phyloP scores from a whole-genome alignment of 2,329 filamentous ascomycete genomes.

The Fusarium tupiense region DNA sequence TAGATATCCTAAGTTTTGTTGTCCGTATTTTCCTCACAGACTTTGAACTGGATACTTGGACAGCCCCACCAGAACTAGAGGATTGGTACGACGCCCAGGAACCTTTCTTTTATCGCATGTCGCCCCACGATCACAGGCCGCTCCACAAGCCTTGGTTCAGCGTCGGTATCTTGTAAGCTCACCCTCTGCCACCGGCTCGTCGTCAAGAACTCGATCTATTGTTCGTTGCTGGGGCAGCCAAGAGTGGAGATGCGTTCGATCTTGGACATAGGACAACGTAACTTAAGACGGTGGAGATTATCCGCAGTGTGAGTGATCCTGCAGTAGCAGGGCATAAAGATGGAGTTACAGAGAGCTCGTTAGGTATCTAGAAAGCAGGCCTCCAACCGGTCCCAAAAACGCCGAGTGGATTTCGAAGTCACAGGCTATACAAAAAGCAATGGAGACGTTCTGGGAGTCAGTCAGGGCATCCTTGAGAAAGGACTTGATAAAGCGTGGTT shows the following conservation, averaged over 20 bases:
- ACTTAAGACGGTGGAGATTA: conserved; percentile 1
- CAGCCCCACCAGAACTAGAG: background rate
- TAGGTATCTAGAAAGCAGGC: background rate
- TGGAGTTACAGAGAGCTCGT: background rate
- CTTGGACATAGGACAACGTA: background rate
- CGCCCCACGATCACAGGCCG: background rate
- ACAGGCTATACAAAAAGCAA: too few relatives aligned
- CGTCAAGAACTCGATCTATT: background rate
- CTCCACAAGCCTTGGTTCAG: background rate
- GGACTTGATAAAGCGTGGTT: too few relatives aligned
- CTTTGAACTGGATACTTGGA: background rate
- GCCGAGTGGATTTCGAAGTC: too few relatives aligned
- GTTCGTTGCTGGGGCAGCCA: conserved; percentile 24
- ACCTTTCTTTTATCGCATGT: background rate
- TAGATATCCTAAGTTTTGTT: too few relatives aligned
- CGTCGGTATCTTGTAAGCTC: too few relatives aligned
- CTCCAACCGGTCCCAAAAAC: too few relatives aligned
- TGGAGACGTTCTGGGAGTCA: too few relatives aligned
- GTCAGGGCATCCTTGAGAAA: too few relatives aligned
- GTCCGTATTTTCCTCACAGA: background rate
- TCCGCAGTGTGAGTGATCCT: background rate
- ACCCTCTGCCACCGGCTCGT: background rate
- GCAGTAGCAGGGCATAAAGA: background rate
- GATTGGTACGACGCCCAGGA: background rate
- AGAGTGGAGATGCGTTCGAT: background rate